Evolutionary conservation across 1,139 yeast genomes (phyloP), one percentile per base, ranked within the genome.

Genomic region (Wickerhamomyces sp.): DNA sequence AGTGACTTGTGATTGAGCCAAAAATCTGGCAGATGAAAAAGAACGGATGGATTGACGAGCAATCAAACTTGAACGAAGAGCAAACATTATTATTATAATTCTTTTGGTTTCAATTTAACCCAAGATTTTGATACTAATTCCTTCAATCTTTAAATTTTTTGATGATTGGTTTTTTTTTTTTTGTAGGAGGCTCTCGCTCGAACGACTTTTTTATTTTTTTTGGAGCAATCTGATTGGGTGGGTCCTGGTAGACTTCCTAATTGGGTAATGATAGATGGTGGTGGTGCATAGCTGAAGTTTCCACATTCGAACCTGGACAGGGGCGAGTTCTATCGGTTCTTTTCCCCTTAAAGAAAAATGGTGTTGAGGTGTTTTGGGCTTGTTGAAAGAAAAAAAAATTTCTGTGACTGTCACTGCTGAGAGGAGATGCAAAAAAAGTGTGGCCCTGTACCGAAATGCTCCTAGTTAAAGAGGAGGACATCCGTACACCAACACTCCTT

Each of bases 1-100:
- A 44, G 66, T 66, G 59, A 61, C 67, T 60, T 61, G 61, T 37
- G 51, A 48, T 41, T 68, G 59, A 44, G 62, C 50, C 43, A 62
- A 54, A 36, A 63, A 56, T 60, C 72, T 67, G 53, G 71, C 53
- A 47, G 68, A 61, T 46, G 76, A 61, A 55, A 75, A 69, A 51
- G 71, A 62, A 68, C 79, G 73, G 47, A 56, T 51, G 38, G 67
- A 51, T 49, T 51, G 55, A 47, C 58, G 55, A 42, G 53, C 43
- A 43, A 53, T 41, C 45, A 55, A 45, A 46, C 53, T 53, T 27
- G 62, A 45, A 48, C 62, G 60, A 45, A 59, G 53, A 32, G 62
- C 62, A 44, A 59, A 58, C 63, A 60, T 54, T 47, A 33, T 43
- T 36, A 11, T 30, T 13, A 33, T 33, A 5, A 18, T 18, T 18